A percentile compares a stretch with the other conserved stretches of the same genome.
Conservation (phyloP, 2,329 filamentous ascomycete genomes). For the Phyllosticta citriasiana region DNA sequence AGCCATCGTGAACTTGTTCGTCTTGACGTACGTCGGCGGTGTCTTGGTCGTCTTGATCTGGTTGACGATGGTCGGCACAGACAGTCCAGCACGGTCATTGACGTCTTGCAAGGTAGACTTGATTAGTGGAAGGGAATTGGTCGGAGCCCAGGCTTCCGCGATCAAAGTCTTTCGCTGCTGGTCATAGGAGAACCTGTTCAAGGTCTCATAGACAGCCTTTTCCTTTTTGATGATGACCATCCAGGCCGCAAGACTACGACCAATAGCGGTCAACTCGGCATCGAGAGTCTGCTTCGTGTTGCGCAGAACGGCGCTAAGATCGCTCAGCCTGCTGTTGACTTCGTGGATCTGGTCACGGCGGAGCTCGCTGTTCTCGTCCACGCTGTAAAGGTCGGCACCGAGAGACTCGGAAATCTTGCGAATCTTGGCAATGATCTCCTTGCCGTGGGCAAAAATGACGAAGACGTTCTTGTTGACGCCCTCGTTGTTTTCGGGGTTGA, state of each 20-base stretch:
- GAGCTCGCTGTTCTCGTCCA: slow-evolving; percentile 94
- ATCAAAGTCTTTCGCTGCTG: slow-evolving; percentile 91
- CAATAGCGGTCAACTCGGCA: slow-evolving; percentile 87
- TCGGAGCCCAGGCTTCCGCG: slow-evolving; percentile 95
- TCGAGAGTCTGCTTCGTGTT: slow-evolving; percentile 94
- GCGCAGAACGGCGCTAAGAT: slow-evolving; percentile 81
- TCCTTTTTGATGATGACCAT: slow-evolving; percentile 97
- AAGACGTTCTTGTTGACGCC: slow-evolving; percentile 95
- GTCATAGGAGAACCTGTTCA: slow-evolving; percentile 96
- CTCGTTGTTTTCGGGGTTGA: slow-evolving; percentile 89
- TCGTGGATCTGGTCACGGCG: slow-evolving; percentile 94
- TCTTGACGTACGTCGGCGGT: slow-evolving; percentile 93
- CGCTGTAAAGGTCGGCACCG: slow-evolving; percentile 88
- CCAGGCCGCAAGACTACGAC: slow-evolving; percentile 86
- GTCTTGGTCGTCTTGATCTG: slow-evolving; percentile 96
- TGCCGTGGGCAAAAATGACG: slow-evolving; percentile 97
- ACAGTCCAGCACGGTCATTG: slow-evolving; percentile 87
- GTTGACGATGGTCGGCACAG: slow-evolving; percentile 98
- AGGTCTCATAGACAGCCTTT: slow-evolving; percentile 90
- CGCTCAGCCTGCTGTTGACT: slow-evolving; percentile 85
- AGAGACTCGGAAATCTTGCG: slow-evolving; percentile 97
- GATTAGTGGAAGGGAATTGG: slow-evolving; percentile 78
- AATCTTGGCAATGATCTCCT: slow-evolving; percentile 97
- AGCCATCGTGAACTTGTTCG: slow-evolving; percentile 94
- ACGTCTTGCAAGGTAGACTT: slow-evolving; percentile 92